Evolutionary conservation across 2,329 filamentous ascomycete genomes (phyloP), one percentile per base, ranked within the genome.

Genomic region (Nemania serpens): DNA sequence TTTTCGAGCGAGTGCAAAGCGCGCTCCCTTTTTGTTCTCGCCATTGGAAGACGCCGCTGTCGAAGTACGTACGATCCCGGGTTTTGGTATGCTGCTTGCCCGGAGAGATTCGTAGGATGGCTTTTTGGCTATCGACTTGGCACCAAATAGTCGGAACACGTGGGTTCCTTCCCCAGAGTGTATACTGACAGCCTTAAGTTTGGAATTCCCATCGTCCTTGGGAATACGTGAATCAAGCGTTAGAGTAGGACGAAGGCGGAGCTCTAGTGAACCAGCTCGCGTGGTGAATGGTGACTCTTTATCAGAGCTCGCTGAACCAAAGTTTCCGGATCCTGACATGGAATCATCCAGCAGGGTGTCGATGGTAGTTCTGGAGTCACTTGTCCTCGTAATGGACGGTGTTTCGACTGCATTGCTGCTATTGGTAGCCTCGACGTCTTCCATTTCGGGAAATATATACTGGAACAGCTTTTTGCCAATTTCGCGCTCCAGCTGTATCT

Each of bases 401-500:
- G 87, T 88, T 55, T 87, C 85, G 37, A 51, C 3, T 46, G 82
- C 82, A 60, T 84, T 84, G 34, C 77, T 76, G 49, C 79, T 79
- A 22, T 68, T 63, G 33, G 56, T 47, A 17, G 60, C 55, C 57
- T 77, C 79, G 76, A 74, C 88, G n/a, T 75, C 79, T 18, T 89
- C 88, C 68, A 91, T 86, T 11, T 90, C 91, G 0, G 95, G 96
- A 80, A 99, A 99, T 68, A 99, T 92, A 76, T 99, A 99, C 77
- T 97, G 93, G 68, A 99, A 97, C 1, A 99, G 81, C 68, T 90
- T 92, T 78, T 96, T 94, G 46, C 93, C 94, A 50, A 97, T 88
- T 69, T 98, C 93, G 37, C 88, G 89, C 76, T 99, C 95, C 37
- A 99, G 82, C 74, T 99, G 95, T 20, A 99, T 88, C 75, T 93